These are phyloP conservation scores for Crassisporium funariophilum DNA, from an alignment of 768 basidiomycete genomes.

Conservation along the genomic window DNA sequence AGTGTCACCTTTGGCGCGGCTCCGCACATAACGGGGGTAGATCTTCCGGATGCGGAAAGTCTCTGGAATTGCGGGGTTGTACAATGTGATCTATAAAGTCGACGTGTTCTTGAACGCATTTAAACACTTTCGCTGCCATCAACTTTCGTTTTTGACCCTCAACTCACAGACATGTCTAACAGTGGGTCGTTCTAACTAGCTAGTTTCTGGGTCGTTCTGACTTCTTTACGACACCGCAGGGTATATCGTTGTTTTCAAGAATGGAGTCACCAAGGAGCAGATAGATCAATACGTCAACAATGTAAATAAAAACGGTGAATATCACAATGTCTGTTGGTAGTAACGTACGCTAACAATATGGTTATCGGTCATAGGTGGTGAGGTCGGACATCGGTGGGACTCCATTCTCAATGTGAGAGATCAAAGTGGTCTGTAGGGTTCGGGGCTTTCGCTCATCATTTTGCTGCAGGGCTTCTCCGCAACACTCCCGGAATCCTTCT, in stretches of 20 bases:
- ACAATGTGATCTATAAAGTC: too few relatives aligned
- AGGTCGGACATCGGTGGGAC: constrained; percentile 42
- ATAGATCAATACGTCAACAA: constrained; percentile 42
- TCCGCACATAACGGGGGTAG: too few relatives aligned
- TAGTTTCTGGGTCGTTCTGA: neutral
- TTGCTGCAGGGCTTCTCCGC: constrained; percentile 31
- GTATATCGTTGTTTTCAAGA: constrained; percentile 61
- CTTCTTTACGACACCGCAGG: constrained; percentile 28
- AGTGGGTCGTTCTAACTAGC: neutral
- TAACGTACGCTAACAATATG: neutral
- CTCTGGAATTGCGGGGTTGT: too few relatives aligned
- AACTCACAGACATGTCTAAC: too few relatives aligned
- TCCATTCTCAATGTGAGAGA: constrained; percentile 37
- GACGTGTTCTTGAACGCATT: too few relatives aligned
- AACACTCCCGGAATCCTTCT: constrained; percentile 24
- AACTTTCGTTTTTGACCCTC: too few relatives aligned
- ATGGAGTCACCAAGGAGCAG: constrained; percentile 38
- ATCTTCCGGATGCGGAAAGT: too few relatives aligned
- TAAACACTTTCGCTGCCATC: too few relatives aligned
- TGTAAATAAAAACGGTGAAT: constrained; percentile 41
- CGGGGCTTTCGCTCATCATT: neutral
- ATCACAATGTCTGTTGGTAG: neutral
- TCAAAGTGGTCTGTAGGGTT: neutral
- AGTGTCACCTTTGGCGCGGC: too few relatives aligned
- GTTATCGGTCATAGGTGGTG: constrained; percentile 37